Conservation (phyloP, 495 filamentous ascomycete genomes). For the Chaetomium tenue region DNA sequence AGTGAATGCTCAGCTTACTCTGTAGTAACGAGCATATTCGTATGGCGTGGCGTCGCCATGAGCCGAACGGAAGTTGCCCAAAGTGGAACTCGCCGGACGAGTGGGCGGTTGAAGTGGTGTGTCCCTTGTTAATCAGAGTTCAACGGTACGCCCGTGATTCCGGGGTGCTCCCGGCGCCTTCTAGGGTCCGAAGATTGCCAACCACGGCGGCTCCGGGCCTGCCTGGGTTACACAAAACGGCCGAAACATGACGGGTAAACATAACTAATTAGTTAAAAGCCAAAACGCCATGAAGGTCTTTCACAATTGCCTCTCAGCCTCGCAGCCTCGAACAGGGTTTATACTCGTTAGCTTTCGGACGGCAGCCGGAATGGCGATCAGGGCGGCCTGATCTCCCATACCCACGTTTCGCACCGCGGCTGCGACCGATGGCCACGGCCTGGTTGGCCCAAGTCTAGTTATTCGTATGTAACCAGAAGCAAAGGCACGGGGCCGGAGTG, state of each 20-base stretch:
- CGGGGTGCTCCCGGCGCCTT: not conserved
- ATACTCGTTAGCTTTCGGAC: no score
- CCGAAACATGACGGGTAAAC: not conserved
- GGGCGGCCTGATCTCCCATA: not conserved
- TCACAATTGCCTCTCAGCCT: no score
- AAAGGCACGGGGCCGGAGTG: not conserved
- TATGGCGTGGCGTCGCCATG: no score
- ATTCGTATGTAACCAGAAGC: no score
- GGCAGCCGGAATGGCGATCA: conserved; percentile 9
- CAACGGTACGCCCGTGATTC: not conserved
- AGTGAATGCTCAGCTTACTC: no score
- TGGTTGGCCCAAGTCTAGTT: not conserved
- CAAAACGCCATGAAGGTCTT: not conserved
- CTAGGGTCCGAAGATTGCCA: not conserved
- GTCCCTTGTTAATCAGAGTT: not conserved
- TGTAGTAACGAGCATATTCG: no score
- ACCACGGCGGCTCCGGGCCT: conserved; percentile 1
- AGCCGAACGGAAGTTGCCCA: not conserved
- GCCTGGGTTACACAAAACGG: not conserved
- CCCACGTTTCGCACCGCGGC: no score
- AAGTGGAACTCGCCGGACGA: not conserved
- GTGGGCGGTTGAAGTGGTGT: not conserved
- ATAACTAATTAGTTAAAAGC: no score
- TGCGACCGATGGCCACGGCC: not conserved
- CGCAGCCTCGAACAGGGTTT: no score